phyloP scores from a whole-genome alignment of 257 asterid species.

The Ehretia macrophylla region DNA sequence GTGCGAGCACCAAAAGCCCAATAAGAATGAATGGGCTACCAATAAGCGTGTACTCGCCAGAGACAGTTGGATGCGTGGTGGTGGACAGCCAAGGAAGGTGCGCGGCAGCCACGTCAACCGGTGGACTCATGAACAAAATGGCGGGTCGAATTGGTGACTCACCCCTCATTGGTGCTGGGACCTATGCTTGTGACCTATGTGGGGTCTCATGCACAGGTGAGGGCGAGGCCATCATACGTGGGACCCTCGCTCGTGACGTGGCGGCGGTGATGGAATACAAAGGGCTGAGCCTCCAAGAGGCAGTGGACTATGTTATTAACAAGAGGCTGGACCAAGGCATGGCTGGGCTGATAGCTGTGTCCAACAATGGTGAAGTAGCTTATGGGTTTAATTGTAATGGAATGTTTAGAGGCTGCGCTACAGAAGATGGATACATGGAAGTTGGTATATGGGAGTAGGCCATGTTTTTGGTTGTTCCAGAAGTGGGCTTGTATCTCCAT shows the following conservation, averaged over 20 bases:
- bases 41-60: conserved; percentile 75
- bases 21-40: conserved; percentile 87
- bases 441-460: conserved; percentile 79
- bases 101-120: conserved; percentile 97
- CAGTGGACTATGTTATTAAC: conserved; percentile 70
- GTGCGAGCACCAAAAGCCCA: conserved; percentile 47
- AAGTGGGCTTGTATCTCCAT: too few species aligned
- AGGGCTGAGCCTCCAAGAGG: conserved; percentile 69
- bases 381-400: conserved; percentile 79
- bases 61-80: conserved; percentile 94
- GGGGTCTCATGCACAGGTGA: conserved; percentile 97
- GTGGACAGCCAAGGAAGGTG: conserved; percentile 76
- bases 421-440: conserved; percentile 84
- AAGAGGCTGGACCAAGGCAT: conserved; percentile 62
- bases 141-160: conserved; percentile 88
- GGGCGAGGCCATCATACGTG: conserved; percentile 95
- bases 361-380: conserved; percentile 74
- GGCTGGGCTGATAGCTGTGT: conserved; percentile 95
- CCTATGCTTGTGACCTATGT: conserved; percentile 69
- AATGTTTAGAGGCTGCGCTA: conserved; percentile 88
- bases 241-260: conserved; percentile 92
- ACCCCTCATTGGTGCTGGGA: conserved; percentile 88
- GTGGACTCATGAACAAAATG: conserved; percentile 94
- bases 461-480: neutral
- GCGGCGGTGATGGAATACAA: conserved; percentile 95